phyloP scores from a whole-genome alignment of 2,329 filamentous ascomycete species.

The Allantophomopsis cytisporea region DNA sequence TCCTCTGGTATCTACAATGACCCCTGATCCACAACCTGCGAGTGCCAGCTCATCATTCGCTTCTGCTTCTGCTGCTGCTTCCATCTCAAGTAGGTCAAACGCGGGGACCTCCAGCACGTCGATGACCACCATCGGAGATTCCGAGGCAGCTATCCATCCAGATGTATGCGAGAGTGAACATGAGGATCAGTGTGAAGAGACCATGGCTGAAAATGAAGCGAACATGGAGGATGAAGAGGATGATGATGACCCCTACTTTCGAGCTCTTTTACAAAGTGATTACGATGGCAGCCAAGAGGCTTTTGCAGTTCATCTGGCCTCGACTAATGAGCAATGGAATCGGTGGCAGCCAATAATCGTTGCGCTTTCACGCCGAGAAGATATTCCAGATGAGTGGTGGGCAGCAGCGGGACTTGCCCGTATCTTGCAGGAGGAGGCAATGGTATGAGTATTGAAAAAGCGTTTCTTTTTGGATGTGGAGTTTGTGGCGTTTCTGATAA shows the following conservation, averaged over 20 bases:
- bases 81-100: slow-evolving; percentile 4
- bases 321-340: slow-evolving; percentile 25
- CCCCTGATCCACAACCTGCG: slow-evolving; percentile 68
- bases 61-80: slow-evolving; percentile 13
- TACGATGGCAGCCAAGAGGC: slow-evolving; percentile 6
- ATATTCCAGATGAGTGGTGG: slow-evolving; percentile 80
- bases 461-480: too few species aligned
- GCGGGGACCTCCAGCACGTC: slow-evolving; percentile 5
- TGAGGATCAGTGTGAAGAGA: not conserved
- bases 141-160: not conserved
- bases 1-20: slow-evolving; percentile 65
- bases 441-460: not conserved
- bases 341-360: slow-evolving; percentile 63
- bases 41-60: slow-evolving; percentile 70
- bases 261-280: slow-evolving; percentile 6
- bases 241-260: slow-evolving; percentile 12
- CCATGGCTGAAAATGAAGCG: not conserved
- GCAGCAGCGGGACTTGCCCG: slow-evolving; percentile 53
- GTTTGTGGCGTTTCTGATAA: too few species aligned
- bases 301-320: slow-evolving; percentile 18
- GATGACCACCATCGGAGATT: slow-evolving; percentile 12
- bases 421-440: slow-evolving; percentile 30
- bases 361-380: slow-evolving; percentile 53
- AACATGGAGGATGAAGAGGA: slow-evolving; percentile 8
- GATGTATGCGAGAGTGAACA: slow-evolving; percentile 4